Base-by-base conservation (phyloP, 108 stramenopile genomes). In the Skeletonema menzelii region DNA sequence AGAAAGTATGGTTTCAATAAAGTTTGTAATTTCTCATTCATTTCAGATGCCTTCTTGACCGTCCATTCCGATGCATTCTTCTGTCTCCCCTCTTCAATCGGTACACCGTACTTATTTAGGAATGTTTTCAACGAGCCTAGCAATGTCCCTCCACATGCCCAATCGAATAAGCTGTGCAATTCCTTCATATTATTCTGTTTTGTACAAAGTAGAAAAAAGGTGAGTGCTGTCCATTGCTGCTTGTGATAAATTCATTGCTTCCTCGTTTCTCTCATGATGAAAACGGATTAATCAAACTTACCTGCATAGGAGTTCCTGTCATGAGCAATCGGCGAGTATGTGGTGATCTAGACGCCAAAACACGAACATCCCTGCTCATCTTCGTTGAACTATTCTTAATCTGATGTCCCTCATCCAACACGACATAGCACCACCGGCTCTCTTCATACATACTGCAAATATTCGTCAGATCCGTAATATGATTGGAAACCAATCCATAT, bases 321-420 rank as follows among this genome's bases (percentile, higher is more conserved):
- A 99, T 82, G 8, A 97, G 67, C 3, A 98, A 79, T 15, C 98
- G 83, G 8, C 82, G 67, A 19, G 92, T 95, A 22, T 73, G 69
- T 20, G 73, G 67, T 15, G 66, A 64, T 15, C 64, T 70, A 24
- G 80, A 85, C 14, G 49, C 49, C 49, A 92, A 61, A 28, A 78
- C 64, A 32, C 94, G 79, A 56, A 93, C 87, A 46, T 78, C 70
- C 71, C 80, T 73, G 8, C 88, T 88, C 13, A 88, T 70, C 34
- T 86, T 73, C 8, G 98, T 91, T 6, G 79, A 84, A 2, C 90
- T 88, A 58, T 99, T 98, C 57, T 98, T 92, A 27, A 99, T 94
- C 34, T 77, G 88, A 61, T 99, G 99, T 11, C 95, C 99, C 73
- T 99, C 99, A 71, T 99, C 99, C 17, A 98, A 74, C 3, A 97